phyloP scores from a whole-genome alignment of 1,284 basidiomycete species.

The Pseudozyma hubeiensis region DNA sequence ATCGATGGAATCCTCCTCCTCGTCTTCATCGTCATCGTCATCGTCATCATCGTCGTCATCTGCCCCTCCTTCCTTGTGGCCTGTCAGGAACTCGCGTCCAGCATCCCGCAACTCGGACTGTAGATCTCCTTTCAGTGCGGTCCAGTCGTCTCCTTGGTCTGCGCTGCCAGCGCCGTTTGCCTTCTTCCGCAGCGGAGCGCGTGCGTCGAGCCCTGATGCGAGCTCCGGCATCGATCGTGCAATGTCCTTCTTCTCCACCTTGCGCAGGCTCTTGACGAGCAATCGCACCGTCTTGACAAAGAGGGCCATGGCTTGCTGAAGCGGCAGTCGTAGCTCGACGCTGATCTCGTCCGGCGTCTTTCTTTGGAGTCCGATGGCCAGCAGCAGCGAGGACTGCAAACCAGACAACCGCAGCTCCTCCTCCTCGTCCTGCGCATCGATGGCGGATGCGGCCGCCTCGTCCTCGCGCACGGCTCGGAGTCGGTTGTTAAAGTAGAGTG shows the following conservation, averaged over 20 bases:
- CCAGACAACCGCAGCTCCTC: conserved; percentile 56
- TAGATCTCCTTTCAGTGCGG: conserved; percentile 49
- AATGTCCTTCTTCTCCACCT: conserved; percentile 77
- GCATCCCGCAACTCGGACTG: conserved; percentile 56
- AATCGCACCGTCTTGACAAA: conserved; percentile 92
- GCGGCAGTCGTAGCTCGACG: conserved; percentile 77
- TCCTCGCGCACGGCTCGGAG: conserved; percentile 61
- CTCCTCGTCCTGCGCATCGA: conserved; percentile 43
- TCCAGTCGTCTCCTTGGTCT: conserved; percentile 29
- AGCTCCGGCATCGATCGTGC: conserved; percentile 46
- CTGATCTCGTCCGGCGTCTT: conserved; percentile 83
- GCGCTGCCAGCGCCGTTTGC: conserved; percentile 17
- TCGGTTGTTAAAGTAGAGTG: conserved; percentile 81
- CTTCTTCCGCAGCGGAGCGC: conserved; percentile 24
- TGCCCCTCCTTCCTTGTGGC: conserved; percentile 20
- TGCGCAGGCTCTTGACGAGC: conserved; percentile 81
- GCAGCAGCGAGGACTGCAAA: conserved; percentile 58
- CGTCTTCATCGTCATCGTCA: conserved; percentile 18
- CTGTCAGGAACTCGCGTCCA: conserved; percentile 43
- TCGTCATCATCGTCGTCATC: conserved; percentile 26
- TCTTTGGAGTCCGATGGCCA: conserved; percentile 87
- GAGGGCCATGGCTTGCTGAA: conserved; percentile 87
- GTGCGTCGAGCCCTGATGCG: conserved; percentile 17
- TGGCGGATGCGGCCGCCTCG: conserved; percentile 47
- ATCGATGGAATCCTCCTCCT: conserved; percentile 20